Base-by-base conservation (phyloP, 768 basidiomycete genomes). In the Tulasnella sp. region DNA sequence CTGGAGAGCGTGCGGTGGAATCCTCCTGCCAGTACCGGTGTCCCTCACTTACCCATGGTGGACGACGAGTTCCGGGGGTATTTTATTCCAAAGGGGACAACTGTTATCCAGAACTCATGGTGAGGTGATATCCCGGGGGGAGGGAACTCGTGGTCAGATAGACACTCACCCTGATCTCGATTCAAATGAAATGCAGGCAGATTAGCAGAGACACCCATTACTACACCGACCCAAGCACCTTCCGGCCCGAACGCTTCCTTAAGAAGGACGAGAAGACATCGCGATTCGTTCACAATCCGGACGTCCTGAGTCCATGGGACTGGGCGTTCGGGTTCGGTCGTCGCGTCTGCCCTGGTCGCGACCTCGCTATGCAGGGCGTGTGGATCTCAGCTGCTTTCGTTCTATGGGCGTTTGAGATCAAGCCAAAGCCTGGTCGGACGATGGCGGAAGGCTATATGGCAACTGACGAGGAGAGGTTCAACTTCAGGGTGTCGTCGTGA, bases 31-130 rank as follows among this genome's bases (percentile, higher is more conserved):
- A 4, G 40, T n/a, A 4, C 31, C 3, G 37, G 50, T 64, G n/a
- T 54, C 22, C 80, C 80, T 11, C 80, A 80, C 46, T 48, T 75
- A 16, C 37, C 54, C 24, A 77, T 58, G 8, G 12, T 31, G 40
- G 80, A 80, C 34, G 75, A 80, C 44, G 6, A 3, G 1, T 80
- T 64, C 40, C 20, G 77, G 11, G 80, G 80, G 12, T 64, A 77
- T 69, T 31, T 76, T 37, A 81, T 81, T 31, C 81, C 81, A 6
- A 48, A 50, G 11, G 73, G 75, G 18, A 58, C 81, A 11, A 76
- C 74, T 4, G 79, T 81, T 1, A 2, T 81, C 37, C 24, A 40
- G 8, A 81, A 81, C 34, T 60, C 75, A 28, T 81, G 81, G 81
- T 81, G n/a, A 31, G 81, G 11, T 44, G 48, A 22, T 20, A 50